Evolutionary conservation across 192 early-diverging fungal genomes (phyloP).

Genomic region (Chytriomyces sp.): DNA sequence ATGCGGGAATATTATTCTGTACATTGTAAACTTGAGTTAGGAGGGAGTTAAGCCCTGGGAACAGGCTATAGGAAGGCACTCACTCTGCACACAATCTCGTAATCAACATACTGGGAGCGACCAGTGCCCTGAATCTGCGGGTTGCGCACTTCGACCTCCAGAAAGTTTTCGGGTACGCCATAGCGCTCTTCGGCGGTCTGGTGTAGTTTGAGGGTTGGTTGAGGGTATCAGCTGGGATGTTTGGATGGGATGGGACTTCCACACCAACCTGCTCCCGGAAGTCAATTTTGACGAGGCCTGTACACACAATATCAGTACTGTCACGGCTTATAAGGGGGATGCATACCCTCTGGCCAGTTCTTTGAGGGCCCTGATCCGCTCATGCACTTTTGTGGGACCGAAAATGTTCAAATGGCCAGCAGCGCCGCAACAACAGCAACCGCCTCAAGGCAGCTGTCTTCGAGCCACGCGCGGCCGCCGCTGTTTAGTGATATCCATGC

Average conservation of each 20-base stretch:
- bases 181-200: slow-evolving; percentile 67
- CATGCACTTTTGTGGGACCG: background rate
- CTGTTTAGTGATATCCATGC: slow-evolving; percentile 35
- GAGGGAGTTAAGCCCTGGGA: background rate
- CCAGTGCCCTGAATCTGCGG: slow-evolving; percentile 82
- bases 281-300: slow-evolving; percentile 37
- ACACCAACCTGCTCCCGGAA: slow-evolving; percentile 46
- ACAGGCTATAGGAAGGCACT: slow-evolving; percentile 30
- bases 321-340: background rate
- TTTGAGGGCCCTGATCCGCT: too few species aligned
- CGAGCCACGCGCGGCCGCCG: background rate
- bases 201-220: background rate
- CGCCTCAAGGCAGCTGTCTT: slow-evolving; percentile 18
- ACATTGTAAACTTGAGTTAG: background rate
- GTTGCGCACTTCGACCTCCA: slow-evolving; percentile 92
- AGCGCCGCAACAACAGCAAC: too few species aligned
- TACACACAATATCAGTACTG: background rate
- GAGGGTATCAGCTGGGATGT: background rate
- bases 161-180: slow-evolving; percentile 94
- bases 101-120: slow-evolving; percentile 90
- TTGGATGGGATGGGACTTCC: background rate
- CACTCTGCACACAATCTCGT: slow-evolving; percentile 91
- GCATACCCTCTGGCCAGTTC: slow-evolving; percentile 23
- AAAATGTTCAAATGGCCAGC: background rate
- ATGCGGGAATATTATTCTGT: slow-evolving; percentile 94